Conservation (phyloP, 2,329 filamentous ascomycete species). For the Pestalotiopsis fici region DNA sequence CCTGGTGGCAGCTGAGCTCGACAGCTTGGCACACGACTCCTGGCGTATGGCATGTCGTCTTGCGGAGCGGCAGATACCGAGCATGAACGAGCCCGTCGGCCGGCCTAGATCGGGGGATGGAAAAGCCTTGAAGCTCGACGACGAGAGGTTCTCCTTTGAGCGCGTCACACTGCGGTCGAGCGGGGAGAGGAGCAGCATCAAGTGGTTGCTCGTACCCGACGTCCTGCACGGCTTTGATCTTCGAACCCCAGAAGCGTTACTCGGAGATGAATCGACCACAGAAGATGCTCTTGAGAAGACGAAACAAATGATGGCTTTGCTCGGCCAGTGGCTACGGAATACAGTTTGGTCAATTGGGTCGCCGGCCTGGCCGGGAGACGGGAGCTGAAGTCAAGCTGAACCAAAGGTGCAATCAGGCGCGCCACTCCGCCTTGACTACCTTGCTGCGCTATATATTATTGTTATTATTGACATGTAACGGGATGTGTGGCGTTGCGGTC, state of each 20-base stretch:
- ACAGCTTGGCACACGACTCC: slow-evolving; percentile 3
- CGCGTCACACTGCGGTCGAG: not conserved
- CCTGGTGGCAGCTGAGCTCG: slow-evolving; percentile 7
- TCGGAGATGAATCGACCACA: slow-evolving; percentile 1
- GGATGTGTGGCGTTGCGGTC: not conserved
- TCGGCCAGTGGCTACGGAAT: slow-evolving; percentile 5
- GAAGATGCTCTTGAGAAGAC: slow-evolving; percentile 7
- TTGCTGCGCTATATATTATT: not conserved
- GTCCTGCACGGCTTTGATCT: slow-evolving; percentile 5
- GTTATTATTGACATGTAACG: not conserved
- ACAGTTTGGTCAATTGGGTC: not conserved
- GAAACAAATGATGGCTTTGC: not conserved
- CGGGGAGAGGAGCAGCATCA: slow-evolving; percentile 1
- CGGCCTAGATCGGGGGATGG: not conserved
- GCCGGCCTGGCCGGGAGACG: not conserved
- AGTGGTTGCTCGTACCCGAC: slow-evolving; percentile 8
- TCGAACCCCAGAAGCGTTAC: not conserved
- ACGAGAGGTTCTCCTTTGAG: slow-evolving; percentile 3
- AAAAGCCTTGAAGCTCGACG: not conserved
- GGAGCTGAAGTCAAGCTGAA: not conserved
- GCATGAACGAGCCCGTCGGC: slow-evolving; percentile 2
- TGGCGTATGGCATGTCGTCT: slow-evolving; percentile 9
- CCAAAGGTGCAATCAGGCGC: not conserved
- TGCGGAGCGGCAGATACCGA: not conserved
- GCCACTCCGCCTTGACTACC: not conserved